Percentiles rank a stretch among this genome's conserved stretches.
Evolutionary conservation across 2,329 filamentous ascomycete species (phyloP).

Genomic region (Colletotrichum eremochloae): DNA sequence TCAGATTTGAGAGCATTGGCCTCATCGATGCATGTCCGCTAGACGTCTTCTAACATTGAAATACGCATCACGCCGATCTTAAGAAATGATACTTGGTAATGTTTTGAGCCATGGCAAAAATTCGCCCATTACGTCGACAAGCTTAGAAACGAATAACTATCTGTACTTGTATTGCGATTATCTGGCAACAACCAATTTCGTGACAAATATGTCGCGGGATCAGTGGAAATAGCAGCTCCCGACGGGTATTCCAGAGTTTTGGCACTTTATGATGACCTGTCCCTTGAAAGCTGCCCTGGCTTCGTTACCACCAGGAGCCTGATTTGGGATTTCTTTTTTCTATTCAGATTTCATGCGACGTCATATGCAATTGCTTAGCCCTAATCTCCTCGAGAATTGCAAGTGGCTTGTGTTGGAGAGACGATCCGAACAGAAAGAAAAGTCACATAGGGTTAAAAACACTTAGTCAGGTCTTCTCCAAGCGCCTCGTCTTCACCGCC

Average conservation of each 20-base stretch:
- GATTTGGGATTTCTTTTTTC: neutral
- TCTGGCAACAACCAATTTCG: neutral
- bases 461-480: conserved; percentile 25
- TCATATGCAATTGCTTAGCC: neutral
- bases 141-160: too few species aligned
- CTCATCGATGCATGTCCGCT: too few species aligned
- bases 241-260: neutral
- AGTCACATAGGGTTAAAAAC: neutral
- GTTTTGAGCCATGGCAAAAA: too few species aligned
- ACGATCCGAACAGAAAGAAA: neutral
- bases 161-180: too few species aligned
- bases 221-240: neutral
- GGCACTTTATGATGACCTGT: neutral
- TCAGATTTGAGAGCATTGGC: neutral
- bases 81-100: too few species aligned
- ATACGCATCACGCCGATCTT: neutral
- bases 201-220: neutral
- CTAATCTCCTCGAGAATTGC: neutral
- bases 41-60: neutral
- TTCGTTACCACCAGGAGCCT: neutral
- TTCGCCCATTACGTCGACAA: too few species aligned
- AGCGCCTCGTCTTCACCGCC: conserved; percentile 34
- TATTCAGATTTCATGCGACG: neutral
- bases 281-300: neutral
- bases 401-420: neutral